Evolutionary conservation across 140 eudicot species (phyloP).

Genomic region (Cichorium intybus): DNA sequence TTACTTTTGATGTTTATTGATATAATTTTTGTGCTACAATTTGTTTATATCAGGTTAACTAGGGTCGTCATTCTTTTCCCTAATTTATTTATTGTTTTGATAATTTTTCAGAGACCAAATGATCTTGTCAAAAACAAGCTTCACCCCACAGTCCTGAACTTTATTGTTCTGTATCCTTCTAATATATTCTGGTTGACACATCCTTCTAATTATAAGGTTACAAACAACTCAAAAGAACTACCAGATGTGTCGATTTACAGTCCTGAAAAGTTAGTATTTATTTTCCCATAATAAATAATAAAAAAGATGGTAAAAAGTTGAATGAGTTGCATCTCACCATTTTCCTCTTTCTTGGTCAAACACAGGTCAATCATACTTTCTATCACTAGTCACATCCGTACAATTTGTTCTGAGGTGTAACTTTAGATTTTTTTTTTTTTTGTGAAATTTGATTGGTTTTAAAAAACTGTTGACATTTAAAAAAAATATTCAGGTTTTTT

Average conservation of each 20-base stretch:
- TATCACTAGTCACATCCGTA: conserved; percentile 93
- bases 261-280: conserved; percentile 80
- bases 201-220: conserved; percentile 87
- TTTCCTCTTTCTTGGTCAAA: conserved; percentile 4
- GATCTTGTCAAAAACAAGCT: too few species aligned
- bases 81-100: too few species aligned
- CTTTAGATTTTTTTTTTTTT: not conserved
- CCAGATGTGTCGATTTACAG: conserved; percentile 99
- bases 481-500: conserved; percentile 60
- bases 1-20: too few species aligned
- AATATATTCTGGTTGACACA: too few species aligned
- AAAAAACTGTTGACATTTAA: not conserved
- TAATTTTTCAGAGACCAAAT: too few species aligned
- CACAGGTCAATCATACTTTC: conserved; percentile 83
- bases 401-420: conserved; percentile 82
- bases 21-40: too few species aligned
- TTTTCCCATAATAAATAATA: not conserved
- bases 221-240: conserved; percentile 93
- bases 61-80: too few species aligned
- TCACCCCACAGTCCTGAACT: too few species aligned
- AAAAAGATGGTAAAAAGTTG: not conserved
- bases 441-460: not conserved
- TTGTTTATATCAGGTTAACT: too few species aligned
- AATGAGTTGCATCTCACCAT: conserved; percentile 14
- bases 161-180: too few species aligned